phyloP scores from a whole-genome alignment of 2,329 filamentous ascomycete species.

The Ophiocordyceps robertsii region DNA sequence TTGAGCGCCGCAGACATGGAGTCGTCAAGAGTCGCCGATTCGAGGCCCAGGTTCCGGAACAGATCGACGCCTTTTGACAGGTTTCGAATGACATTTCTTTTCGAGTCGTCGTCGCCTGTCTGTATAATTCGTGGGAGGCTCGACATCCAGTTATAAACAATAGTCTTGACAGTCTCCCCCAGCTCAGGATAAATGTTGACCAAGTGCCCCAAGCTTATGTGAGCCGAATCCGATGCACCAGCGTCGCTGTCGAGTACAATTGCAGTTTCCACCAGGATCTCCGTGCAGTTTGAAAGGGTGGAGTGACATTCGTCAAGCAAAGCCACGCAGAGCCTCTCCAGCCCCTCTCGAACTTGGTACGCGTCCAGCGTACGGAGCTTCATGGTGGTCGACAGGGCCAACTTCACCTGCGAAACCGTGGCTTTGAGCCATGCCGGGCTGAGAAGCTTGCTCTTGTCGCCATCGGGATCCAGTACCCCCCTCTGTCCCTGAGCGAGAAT shows the following conservation, averaged over 20 bases:
- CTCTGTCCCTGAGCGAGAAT: constrained; percentile 22
- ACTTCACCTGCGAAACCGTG: constrained; percentile 67
- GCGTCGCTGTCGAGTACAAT: constrained; percentile 51
- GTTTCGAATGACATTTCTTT: constrained; percentile 58
- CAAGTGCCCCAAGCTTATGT: constrained; percentile 46
- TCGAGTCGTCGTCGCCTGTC: constrained; percentile 65
- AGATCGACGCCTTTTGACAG: constrained; percentile 62
- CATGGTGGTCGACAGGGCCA: constrained; percentile 66
- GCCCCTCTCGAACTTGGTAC: constrained; percentile 50
- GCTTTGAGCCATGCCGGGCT: constrained; percentile 60
- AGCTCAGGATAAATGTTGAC: constrained; percentile 48
- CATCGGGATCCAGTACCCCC: constrained; percentile 11
- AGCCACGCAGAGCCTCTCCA: constrained; percentile 59
- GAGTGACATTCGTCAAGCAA: constrained; percentile 67
- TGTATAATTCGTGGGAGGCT: constrained; percentile 76
- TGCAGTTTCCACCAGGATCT: constrained; percentile 69
- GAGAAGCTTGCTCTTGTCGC: constrained; percentile 22
- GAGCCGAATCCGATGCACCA: constrained; percentile 22
- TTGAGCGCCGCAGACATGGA: constrained; percentile 55
- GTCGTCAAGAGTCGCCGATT: constrained; percentile 53
- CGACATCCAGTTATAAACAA: constrained; percentile 68
- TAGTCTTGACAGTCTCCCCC: constrained; percentile 51
- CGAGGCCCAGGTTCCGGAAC: constrained; percentile 47
- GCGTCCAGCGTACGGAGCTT: constrained; percentile 61
- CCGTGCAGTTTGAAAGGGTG: constrained; percentile 54